phyloP scores from a whole-genome alignment of 202 grass and related monocot species.

The Digitaria exilis region DNA sequence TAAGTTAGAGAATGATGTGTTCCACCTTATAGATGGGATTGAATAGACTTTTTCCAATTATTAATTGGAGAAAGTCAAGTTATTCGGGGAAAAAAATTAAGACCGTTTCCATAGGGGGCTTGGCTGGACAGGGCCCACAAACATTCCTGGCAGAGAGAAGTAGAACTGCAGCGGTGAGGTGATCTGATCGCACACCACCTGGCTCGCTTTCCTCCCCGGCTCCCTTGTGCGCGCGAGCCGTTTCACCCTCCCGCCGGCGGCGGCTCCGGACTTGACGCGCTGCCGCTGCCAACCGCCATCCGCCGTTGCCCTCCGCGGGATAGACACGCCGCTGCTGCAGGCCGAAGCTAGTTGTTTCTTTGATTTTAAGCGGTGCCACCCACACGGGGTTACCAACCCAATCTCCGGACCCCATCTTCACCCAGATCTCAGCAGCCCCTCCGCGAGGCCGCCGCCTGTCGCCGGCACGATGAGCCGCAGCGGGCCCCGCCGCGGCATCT shows the following conservation, averaged over 20 bases:
- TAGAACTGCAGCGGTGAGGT: not conserved
- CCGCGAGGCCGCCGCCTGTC: constrained; percentile 2
- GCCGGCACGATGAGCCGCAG: constrained; percentile 66
- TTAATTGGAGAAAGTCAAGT: too few relatives aligned
- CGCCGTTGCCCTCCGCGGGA: not conserved
- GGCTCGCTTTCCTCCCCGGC: not conserved
- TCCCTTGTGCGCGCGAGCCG: not conserved
- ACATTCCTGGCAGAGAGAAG: not conserved
- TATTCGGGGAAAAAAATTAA: too few relatives aligned
- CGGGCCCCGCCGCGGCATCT: constrained; percentile 65
- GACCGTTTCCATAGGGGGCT: too few relatives aligned
- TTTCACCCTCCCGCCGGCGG: not conserved
- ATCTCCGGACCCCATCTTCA: not conserved
- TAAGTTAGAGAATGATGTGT: too few relatives aligned
- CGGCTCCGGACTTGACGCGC: not conserved
- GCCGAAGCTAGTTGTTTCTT: not conserved
- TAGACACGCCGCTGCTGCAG: not conserved
- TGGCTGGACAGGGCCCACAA: not conserved
- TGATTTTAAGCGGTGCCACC: not conserved
- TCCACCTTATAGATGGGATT: too few relatives aligned
- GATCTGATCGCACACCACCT: not conserved
- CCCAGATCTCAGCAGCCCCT: not conserved
- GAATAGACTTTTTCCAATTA: too few relatives aligned
- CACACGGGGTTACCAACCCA: not conserved
- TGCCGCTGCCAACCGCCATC: not conserved